Evolutionary conservation across 2,329 filamentous ascomycete species (phyloP), one percentile per base, ranked within the genome.

Genomic region (Diaporthe citrichinensis): DNA sequence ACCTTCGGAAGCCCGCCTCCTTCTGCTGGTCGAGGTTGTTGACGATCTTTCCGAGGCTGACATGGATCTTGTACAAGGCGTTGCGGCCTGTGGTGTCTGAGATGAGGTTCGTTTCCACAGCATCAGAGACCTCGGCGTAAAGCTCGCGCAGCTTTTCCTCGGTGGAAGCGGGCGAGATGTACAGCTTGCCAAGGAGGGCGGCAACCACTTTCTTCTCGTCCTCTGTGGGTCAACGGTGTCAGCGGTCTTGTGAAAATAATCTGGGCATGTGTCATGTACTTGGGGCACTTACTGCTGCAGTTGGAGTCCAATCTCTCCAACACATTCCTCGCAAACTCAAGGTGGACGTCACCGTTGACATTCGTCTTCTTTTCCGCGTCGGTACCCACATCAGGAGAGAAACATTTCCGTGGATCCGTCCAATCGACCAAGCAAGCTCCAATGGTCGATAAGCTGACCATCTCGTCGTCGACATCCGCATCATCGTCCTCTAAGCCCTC

Each of bases 371-470:
- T 92, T 72, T 90, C 88, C 1, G 87, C 87, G 67, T 94, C 90
- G 75, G 86, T 85, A 1, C 88, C 80, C 1, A 85, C 79, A 6
- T 84, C 86, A 78, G 86, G 88, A 74, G 83, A 89, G 84, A 85
- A 94, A 85, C 86, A 94, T 83, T 97, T 96, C 68, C 96, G 89
- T 51, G 96, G 95, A 83, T 98, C 96, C 0, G 96, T 98, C 97
- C 96, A 98, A 82, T 98, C 96, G 0, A 96, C 91, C 10, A 98
- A 86, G 80, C 95, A 96, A 4, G 94, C 92, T 1, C 94, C 95
- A 75, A 98, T 94, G 4, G 92, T 91, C 58, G 91, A 90, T 78
- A 97, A 90, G 79, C 93, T 92, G 12, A 96, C 94, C 92, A 97
- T 95, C 78, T 92, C 93, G 75, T 94, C 93, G 51, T 91, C 91